phyloP scores from a whole-genome alignment of 352 stramenopile species.

The Pythium myriotylum region DNA sequence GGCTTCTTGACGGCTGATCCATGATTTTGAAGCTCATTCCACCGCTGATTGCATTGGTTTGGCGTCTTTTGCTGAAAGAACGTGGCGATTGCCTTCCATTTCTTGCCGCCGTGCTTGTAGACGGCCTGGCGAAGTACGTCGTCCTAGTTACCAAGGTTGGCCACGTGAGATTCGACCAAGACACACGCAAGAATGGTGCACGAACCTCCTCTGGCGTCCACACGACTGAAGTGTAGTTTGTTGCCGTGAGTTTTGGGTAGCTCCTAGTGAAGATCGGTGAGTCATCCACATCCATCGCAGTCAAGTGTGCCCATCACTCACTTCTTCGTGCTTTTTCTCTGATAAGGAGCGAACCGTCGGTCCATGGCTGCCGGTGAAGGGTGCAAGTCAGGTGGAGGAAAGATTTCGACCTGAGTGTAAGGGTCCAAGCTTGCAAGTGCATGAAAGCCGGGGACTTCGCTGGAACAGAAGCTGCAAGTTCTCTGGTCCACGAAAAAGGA shows the following conservation, averaged over 20 bases:
- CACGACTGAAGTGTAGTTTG: slow-evolving; percentile 1
- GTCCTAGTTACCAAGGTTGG: slow-evolving; percentile 48
- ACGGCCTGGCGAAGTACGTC: slow-evolving; percentile 67
- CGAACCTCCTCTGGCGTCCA: slow-evolving; percentile 55
- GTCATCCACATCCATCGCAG: slow-evolving; percentile 4
- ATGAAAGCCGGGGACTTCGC: slow-evolving; percentile 12
- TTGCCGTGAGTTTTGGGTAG: background rate
- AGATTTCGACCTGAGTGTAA: slow-evolving; percentile 10
- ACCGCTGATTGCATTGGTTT: slow-evolving; percentile 63
- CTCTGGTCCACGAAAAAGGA: slow-evolving; percentile 1
- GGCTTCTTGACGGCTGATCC: slow-evolving; percentile 64
- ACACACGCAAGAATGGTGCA: too few species aligned
- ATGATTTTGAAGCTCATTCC: slow-evolving; percentile 72
- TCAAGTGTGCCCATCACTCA: slow-evolving; percentile 26
- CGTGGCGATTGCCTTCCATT: slow-evolving; percentile 73
- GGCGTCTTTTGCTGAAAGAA: slow-evolving; percentile 50
- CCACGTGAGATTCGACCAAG: too few species aligned
- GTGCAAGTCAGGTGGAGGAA: background rate
- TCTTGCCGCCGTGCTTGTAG: slow-evolving; percentile 75
- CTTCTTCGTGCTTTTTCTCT: slow-evolving; percentile 31
- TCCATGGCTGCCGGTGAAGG: slow-evolving; percentile 28
- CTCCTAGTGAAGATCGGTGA: slow-evolving; percentile 5
- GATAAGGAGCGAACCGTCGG: slow-evolving; percentile 31
- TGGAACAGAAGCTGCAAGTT: background rate
- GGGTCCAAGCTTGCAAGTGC: slow-evolving; percentile 6